Evolutionary conservation across 2,329 filamentous ascomycete genomes (phyloP).

Genomic region (Pleoardoris graminearum): DNA sequence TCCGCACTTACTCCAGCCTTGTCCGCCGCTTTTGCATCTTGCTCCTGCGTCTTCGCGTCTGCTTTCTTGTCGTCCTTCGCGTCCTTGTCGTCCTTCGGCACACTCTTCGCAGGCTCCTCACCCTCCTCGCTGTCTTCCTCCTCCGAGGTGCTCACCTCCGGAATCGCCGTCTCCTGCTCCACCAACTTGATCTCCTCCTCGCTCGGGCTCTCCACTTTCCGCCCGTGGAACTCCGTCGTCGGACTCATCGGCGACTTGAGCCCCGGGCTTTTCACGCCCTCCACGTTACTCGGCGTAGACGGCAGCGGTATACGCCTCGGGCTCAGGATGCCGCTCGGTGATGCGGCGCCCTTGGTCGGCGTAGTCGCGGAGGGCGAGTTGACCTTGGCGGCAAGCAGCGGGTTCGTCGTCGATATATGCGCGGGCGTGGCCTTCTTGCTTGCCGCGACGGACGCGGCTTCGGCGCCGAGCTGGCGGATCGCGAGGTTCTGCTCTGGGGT

Average conservation of each 20-base stretch:
- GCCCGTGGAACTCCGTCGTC: constrained; percentile 25
- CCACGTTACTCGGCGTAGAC: constrained; percentile 16
- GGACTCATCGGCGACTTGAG: neutral
- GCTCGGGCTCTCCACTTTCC: constrained; percentile 25
- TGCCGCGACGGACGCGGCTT: constrained; percentile 43
- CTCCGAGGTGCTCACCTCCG: constrained; percentile 29
- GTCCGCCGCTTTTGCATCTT: constrained; percentile 28
- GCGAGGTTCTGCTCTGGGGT: constrained; percentile 41
- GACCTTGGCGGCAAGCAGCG: constrained; percentile 39
- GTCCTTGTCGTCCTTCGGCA: neutral
- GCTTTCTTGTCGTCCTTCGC: constrained; percentile 4
- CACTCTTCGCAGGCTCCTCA: too few species aligned
- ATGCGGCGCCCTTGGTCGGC: constrained; percentile 34
- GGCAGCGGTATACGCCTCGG: constrained; percentile 25
- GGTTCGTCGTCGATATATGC: constrained; percentile 43
- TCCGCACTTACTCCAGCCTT: constrained; percentile 45
- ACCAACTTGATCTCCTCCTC: constrained; percentile 37
- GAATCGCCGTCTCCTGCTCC: constrained; percentile 32
- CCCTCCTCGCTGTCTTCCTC: constrained; percentile 15
- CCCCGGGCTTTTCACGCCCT: constrained; percentile 7
- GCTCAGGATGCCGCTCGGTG: constrained; percentile 22
- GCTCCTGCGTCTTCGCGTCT: constrained; percentile 25
- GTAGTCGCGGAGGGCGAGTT: constrained; percentile 28
- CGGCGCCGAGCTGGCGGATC: constrained; percentile 41
- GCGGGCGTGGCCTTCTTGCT: constrained; percentile 38